These are phyloP conservation scores for Venturia nashicola DNA, from an alignment of 2,329 filamentous ascomycete species.

Conservation along the genomic window DNA sequence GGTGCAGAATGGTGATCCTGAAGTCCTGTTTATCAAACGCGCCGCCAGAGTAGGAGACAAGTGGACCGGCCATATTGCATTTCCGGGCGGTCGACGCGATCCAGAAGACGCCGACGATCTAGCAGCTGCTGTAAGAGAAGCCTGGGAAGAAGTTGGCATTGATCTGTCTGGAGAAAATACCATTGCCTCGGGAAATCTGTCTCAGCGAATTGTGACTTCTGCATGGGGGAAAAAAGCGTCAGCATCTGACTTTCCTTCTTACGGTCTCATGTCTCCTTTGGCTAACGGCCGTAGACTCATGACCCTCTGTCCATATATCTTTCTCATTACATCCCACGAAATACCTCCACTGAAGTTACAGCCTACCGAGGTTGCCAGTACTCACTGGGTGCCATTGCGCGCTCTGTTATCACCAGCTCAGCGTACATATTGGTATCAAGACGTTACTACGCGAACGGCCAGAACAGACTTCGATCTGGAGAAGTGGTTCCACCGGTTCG, in stretches of 20 bases:
- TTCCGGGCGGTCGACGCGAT: conserved; percentile 56
- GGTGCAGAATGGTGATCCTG: conserved; percentile 53
- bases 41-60: conserved; percentile 52
- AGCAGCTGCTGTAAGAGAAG: conserved; percentile 51
- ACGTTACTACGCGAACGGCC: conserved; percentile 50
- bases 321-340: conserved; percentile 45
- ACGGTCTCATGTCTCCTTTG: background rate
- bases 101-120: conserved; percentile 50
- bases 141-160: conserved; percentile 54
- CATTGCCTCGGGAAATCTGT: conserved; percentile 46
- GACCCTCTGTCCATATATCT: conserved; percentile 58
- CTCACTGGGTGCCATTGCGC: conserved; percentile 56
- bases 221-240: conserved; percentile 54
- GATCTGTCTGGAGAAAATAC: conserved; percentile 39
- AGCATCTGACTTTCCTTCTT: conserved; percentile 14
- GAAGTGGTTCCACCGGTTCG: conserved; percentile 40
- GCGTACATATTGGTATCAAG: conserved; percentile 46
- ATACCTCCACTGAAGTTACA: conserved; percentile 47
- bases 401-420: conserved; percentile 46
- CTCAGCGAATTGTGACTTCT: conserved; percentile 53
- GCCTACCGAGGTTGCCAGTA: conserved; percentile 54
- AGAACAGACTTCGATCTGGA: conserved; percentile 42
- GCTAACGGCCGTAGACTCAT: conserved; percentile 39
- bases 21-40: conserved; percentile 60
- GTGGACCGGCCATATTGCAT: conserved; percentile 57